phyloP scores from a whole-genome alignment of 495 filamentous ascomycete genomes.

The Diplogelasinospora grovesii region DNA sequence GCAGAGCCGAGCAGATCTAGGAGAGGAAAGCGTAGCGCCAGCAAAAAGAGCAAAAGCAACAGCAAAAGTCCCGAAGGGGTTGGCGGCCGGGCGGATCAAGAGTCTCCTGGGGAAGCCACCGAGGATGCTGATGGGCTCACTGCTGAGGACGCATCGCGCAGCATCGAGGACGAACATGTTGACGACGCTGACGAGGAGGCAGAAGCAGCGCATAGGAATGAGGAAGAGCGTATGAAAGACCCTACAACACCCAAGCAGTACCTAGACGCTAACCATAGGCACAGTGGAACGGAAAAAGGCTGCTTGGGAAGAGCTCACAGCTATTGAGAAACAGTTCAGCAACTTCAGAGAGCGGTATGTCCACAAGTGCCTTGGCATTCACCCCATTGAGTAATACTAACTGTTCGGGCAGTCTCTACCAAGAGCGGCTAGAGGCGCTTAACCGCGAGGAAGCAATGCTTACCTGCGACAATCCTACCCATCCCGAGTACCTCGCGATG shows the following conservation, averaged over 20 bases:
- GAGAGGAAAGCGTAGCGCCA: conserved; percentile 33
- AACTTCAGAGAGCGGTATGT: conserved; percentile 79
- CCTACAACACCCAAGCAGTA: not conserved
- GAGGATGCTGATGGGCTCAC: conserved; percentile 21
- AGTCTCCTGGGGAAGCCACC: conserved; percentile 24
- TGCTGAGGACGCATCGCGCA: conserved; percentile 30
- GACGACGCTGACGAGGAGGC: conserved; percentile 48
- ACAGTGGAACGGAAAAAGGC: conserved; percentile 71
- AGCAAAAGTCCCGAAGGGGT: conserved; percentile 27
- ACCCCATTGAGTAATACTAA: conserved; percentile 6
- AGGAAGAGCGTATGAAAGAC: conserved; percentile 66
- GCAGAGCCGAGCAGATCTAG: conserved; percentile 18
- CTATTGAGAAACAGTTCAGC: conserved; percentile 78
- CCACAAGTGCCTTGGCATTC: not conserved
- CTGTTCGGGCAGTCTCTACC: conserved; percentile 61
- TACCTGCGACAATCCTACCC: conserved; percentile 64
- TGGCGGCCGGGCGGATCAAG: conserved; percentile 19
- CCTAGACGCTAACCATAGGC: conserved; percentile 38
- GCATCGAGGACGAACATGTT: conserved; percentile 40
- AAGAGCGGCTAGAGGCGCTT: conserved; percentile 74
- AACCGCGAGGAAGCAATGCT: conserved; percentile 82
- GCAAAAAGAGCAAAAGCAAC: conserved; percentile 36
- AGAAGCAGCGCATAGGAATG: conserved; percentile 49
- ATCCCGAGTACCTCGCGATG: conserved; percentile 82
- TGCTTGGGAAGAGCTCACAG: conserved; percentile 70